These are phyloP conservation scores for Coemansia erecta DNA, from an alignment of 192 early-diverging fungal genomes.

Conservation along the genomic window DNA sequence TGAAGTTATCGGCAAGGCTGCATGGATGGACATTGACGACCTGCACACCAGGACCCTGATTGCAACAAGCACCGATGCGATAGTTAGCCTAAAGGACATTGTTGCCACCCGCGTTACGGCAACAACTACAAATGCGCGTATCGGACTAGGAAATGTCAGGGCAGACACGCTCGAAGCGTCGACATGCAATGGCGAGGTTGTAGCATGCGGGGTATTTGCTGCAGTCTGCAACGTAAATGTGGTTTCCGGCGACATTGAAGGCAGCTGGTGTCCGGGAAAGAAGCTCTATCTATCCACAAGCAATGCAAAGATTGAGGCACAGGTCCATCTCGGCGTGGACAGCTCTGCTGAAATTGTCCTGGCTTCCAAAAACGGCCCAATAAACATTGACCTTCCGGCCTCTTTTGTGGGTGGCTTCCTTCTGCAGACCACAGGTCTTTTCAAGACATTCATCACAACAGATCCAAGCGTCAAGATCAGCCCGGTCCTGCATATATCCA, in stretches of 20 bases:
- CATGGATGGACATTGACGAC: slow-evolving; percentile 55
- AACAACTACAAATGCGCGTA: slow-evolving; percentile 38
- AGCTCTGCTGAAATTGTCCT: slow-evolving; percentile 29
- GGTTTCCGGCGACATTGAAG: slow-evolving; percentile 37
- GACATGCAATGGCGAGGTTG: slow-evolving; percentile 35
- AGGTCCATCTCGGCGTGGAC: slow-evolving; percentile 20
- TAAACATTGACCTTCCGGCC: slow-evolving; percentile 37
- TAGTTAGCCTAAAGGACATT: slow-evolving; percentile 51
- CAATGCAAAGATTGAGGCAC: slow-evolving; percentile 32
- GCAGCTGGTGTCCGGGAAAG: slow-evolving; percentile 34
- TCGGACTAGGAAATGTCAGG: slow-evolving; percentile 45
- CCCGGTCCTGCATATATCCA: slow-evolving; percentile 29
- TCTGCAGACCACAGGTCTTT: slow-evolving; percentile 31
- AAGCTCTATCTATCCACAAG: slow-evolving; percentile 42
- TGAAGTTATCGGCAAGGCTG: slow-evolving; percentile 30
- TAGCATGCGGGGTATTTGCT: slow-evolving; percentile 23
- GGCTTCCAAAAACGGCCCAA: slow-evolving; percentile 27
- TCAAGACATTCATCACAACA: slow-evolving; percentile 39
- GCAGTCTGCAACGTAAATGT: slow-evolving; percentile 25
- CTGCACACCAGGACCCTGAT: slow-evolving; percentile 15
- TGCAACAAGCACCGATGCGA: slow-evolving; percentile 40
- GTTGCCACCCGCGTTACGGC: slow-evolving; percentile 22
- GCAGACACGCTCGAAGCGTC: slow-evolving; percentile 27
- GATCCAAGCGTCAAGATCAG: slow-evolving; percentile 8
- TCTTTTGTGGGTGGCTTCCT: slow-evolving; percentile 41